A percentile compares a stretch with the other conserved stretches of the same genome.
Conservation (phyloP, 179 eudicot genomes). For the Spinacia oleracea region DNA sequence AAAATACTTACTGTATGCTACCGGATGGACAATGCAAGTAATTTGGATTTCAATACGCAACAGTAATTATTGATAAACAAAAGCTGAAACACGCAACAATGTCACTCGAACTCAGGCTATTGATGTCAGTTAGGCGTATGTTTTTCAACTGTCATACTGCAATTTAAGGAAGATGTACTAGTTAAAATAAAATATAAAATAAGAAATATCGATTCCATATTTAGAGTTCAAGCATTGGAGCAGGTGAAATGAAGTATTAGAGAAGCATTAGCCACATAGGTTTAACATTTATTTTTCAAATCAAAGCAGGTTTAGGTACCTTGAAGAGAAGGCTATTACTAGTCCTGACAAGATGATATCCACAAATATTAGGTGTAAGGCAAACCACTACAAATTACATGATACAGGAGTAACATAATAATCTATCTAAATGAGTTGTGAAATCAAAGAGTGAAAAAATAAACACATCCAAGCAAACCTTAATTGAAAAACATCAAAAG, state of each 20-base stretch:
- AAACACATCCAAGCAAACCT: no score
- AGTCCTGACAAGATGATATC: slow-evolving; percentile 94
- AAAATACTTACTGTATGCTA: background rate
- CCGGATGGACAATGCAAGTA: background rate
- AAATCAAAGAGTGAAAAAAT: no score
- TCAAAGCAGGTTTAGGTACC: no score
- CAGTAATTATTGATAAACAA: background rate
- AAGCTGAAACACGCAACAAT: no score
- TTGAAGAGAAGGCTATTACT: slow-evolving; percentile 74
- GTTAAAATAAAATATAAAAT: no score
- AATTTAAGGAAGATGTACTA: background rate
- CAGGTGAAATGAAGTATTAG: background rate
- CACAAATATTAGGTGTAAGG: no score
- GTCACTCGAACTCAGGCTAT: background rate
- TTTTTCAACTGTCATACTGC: background rate
- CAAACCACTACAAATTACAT: no score
- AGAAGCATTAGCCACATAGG: background rate
- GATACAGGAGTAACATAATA: no score
- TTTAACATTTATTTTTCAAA: no score
- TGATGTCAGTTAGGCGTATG: background rate
- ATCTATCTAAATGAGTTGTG: no score
- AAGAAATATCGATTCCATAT: no score
- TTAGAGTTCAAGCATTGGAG: background rate
- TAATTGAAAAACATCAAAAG: no score
- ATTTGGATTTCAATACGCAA: background rate